Base-by-base conservation (phyloP, 2,329 filamentous ascomycete species). In the Monosporascus ibericus region DNA sequence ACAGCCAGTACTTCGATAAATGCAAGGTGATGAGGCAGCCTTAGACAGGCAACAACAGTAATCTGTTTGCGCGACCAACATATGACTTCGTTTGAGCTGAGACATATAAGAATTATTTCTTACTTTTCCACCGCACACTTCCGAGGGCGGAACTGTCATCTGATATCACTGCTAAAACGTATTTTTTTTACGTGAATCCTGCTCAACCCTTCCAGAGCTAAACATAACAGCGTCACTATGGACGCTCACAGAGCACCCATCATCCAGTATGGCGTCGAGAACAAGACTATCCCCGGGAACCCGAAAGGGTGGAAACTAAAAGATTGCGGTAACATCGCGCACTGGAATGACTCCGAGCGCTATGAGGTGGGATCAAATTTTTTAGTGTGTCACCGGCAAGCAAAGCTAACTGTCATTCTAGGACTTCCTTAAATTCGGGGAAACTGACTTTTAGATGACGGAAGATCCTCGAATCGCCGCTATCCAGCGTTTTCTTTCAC, bases 271-370 rank as follows among this genome's bases (percentile, higher is more conserved):
- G 47, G 40, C 14, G 37, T 36, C 11, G 52, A 55, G 34, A 52
- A 55, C 47, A 55, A 55, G 36, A 49, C 47, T 18, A 52, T 52
- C 22, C 52, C 52, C n/a, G 52, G 52, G 5, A 49, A 55, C 36
- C 49, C 46, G 6, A 47, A n/a, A 25, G 49, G 52, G 14, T 55
- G 52, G 52, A 55, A 55, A 24, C 47, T 55, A 40, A 55, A 55
- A 24, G 52, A 55, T 2, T 55, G 52, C 27, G 52, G 52, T 15
- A 55, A 55, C 37, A 47, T 55, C 24, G 48, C 47, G 11, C 52
- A 55, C 37, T 55, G 49, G 52, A 17, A 22, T 20, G 47, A 47
- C 24, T 22, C 37, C 20, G 14, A 44, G n/a, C 48, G 46, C 44
- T 49, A 39, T 20, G 20, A 34, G n/a, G 51, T 50, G 6, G 18